Evolutionary conservation across 2,329 filamentous ascomycete genomes (phyloP), one percentile per base, ranked within the genome.

Genomic region (Whalleya microplaca): DNA sequence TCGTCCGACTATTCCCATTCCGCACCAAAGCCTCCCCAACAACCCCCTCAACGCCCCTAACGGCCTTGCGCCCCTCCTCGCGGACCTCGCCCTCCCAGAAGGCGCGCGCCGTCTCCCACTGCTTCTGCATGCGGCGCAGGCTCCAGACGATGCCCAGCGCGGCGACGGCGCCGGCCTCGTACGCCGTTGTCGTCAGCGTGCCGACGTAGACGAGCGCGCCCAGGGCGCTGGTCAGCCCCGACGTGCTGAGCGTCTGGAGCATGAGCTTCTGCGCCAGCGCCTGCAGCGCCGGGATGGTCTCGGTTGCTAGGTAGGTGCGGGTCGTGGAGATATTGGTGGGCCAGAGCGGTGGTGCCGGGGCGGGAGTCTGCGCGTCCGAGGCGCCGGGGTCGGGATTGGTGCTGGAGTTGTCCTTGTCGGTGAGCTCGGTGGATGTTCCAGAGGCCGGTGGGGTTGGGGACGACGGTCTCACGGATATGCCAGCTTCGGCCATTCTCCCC

Each of bases 251-350:
- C 0, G 90, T 90, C 67, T 92, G 87, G 3, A 96, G 71, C 3
- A 96, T 86, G 1, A 93, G 83, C 54, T 81, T 84, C 72, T 93
- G 89, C 1, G 89, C 88, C 0, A 91, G 77, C 1, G 88, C 85
- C 67, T 92, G 89, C 2, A 93, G 77, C 1, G 86, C 84, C 1
- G 88, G 87, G 2, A 92, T 81, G 0, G 87, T 90, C 57, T 84
- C 80, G n/a, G 80, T 75, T 42, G 86, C 80, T 2, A 92, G 81
- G 61, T 86, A 85, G 37, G 81, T 77, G n/a, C 92, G 85, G 7
- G 88, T 87, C 21, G 84, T 80, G 14, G 88, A 79, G 57, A 97
- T 94, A 55, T 91, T 85, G 2, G 84, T 82, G 1, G 88, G 91
- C 91, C 90, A 96, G 21, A 68, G 32, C 14, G 75, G 37, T 69